Evolutionary conservation across 306 rosid species (phyloP).

Genomic region (Betula pendula): DNA sequence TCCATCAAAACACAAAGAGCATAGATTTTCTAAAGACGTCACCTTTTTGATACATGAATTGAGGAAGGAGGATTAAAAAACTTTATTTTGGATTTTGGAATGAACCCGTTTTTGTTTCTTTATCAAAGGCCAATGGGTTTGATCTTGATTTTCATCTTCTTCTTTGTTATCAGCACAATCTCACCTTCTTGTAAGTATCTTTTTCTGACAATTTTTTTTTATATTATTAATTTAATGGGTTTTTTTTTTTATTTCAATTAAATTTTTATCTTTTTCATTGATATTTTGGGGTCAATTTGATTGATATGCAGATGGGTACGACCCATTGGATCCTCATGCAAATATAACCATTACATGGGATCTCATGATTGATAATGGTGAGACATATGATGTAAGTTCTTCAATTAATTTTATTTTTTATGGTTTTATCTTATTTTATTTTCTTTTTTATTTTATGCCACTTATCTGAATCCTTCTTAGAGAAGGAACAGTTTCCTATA

Average conservation of each 20-base stretch:
- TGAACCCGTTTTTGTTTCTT: constrained; percentile 24
- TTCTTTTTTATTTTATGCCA: no score
- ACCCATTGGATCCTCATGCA: constrained; percentile 65
- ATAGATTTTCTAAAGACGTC: background rate
- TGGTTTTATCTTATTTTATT: background rate
- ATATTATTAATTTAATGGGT: background rate
- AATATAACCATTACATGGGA: constrained; percentile 72
- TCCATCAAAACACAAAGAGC: background rate
- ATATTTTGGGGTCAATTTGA: background rate
- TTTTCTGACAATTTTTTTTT: background rate
- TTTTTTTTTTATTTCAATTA: background rate
- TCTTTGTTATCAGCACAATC: constrained; percentile 32
- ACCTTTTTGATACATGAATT: background rate
- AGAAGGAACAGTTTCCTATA: no score
- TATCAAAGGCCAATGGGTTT: constrained; percentile 26
- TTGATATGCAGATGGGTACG: constrained; percentile 70
- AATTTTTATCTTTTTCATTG: background rate
- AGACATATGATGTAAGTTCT: constrained; percentile 46
- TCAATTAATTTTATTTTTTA: background rate
- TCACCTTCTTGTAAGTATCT: constrained; percentile 56
- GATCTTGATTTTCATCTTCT: constrained; percentile 29
- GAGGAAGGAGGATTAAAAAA: no score
- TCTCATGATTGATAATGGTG: constrained; percentile 46
- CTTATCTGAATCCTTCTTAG: no score
- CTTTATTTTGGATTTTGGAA: background rate